These are phyloP conservation scores for Astrocystis sublimbata DNA, from an alignment of 495 filamentous ascomycete species.

Conservation along the genomic window DNA sequence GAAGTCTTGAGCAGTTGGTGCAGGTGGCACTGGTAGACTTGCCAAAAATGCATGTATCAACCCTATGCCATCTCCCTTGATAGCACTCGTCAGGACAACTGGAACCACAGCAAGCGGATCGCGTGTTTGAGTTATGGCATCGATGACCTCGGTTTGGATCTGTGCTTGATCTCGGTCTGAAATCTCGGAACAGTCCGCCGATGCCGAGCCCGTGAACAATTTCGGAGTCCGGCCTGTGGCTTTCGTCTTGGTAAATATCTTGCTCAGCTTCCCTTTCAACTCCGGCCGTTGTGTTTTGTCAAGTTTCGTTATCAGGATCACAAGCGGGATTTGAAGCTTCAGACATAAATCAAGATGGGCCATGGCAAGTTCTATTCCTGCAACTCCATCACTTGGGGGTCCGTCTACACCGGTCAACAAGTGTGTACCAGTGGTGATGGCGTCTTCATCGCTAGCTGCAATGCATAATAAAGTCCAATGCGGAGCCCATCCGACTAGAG, in stretches of 20 bases:
- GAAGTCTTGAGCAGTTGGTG: conserved; percentile 48
- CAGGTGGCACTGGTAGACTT: conserved; percentile 68
- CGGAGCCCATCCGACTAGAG: conserved; percentile 92
- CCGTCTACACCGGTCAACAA: conserved; percentile 51
- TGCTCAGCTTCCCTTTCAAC: conserved; percentile 66
- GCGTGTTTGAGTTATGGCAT: conserved; percentile 44
- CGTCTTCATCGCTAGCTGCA: conserved; percentile 70
- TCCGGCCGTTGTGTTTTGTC: conserved; percentile 76
- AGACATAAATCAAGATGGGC: conserved; percentile 87
- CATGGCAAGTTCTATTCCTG: conserved; percentile 64
- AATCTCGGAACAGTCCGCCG: conserved; percentile 37
- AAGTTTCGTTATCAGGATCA: conserved; percentile 85
- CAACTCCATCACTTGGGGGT: conserved; percentile 42
- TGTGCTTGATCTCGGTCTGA: conserved; percentile 50
- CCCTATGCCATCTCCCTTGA: conserved; percentile 79
- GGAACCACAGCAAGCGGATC: conserved; percentile 65
- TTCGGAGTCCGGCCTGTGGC: conserved; percentile 68
- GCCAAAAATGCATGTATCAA: conserved; percentile 79
- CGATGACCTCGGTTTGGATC: conserved; percentile 50
- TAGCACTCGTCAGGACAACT: conserved; percentile 84
- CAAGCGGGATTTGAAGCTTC: conserved; percentile 69
- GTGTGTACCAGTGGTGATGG: conserved; percentile 49
- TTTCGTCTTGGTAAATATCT: conserved; percentile 77
- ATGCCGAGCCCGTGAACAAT: conserved; percentile 58
- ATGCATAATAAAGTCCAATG: conserved; percentile 91